Evolutionary conservation across 2,329 filamentous ascomycete genomes (phyloP), one percentile per base, ranked within the genome.

Genomic region (Acrocalymma vagum): DNA sequence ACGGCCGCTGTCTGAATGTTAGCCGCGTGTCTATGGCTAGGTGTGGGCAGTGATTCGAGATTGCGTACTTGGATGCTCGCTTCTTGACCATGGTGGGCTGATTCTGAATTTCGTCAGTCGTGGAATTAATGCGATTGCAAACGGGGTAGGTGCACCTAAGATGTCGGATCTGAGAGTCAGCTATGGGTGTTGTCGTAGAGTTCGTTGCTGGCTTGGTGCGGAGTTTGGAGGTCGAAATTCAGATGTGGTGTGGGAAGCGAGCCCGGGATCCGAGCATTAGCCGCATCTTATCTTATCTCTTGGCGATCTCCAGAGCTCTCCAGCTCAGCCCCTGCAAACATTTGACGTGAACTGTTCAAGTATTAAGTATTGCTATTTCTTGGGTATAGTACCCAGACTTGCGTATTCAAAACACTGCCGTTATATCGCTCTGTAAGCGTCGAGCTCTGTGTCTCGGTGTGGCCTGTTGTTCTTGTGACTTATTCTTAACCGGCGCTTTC

Each of bases 1-100:
- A 78, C 93, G 91, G 78, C 93, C 93, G 84, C 89, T 95, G 75
- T 56, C 21, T 53, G 42, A 32, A 29, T 59, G 67, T 76, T 68
- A 74, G 69, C 53, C 48, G 51, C 51, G 38, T 47, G 38, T 49
- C 35, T 42, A 41, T 20, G 21, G 17, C 29, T 31, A 38, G 28
- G 22, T 41, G 45, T 43, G n/a, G n/a, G n/a, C n/a, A 39, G 40
- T 22, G 26, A 37, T 43, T 52, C 56, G 60, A 42, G 42, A 36
- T 40, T 48, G 70, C 79, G 73, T 83, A 86, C 83, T 87, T 87
- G 78, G 82, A 84, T 72, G 84, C 83, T 75, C 84, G 80, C 81
- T 87, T 87, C 81, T 87, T 87, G 78, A 87, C 84, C 84, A 87
- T 87, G 72, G 72, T 86, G 65, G 76, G 76, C 77, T 76, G 74